These are phyloP conservation scores for Melanogaster broomeanus DNA, from an alignment of 768 basidiomycete genomes.

Conservation along the genomic window DNA sequence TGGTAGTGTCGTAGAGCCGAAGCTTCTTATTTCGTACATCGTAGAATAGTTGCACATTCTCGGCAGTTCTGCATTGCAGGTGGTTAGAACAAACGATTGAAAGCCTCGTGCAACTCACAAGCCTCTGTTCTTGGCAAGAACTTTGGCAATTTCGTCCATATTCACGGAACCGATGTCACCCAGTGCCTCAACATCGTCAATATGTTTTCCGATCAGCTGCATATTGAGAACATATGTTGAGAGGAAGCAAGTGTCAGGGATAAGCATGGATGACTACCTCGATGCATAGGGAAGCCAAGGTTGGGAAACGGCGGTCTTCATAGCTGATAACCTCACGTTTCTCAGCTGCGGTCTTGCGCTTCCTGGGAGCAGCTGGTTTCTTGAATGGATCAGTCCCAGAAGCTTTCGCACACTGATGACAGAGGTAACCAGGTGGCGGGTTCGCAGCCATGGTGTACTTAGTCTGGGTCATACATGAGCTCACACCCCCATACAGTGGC, in stretches of 20 bases:
- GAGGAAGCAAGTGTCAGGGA: not conserved
- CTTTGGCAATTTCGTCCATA: conserved; percentile 80
- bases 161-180: conserved; percentile 88
- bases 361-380: conserved; percentile 61
- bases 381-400: conserved; percentile 86
- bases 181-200: conserved; percentile 85
- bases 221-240: not conserved
- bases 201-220: conserved; percentile 81
- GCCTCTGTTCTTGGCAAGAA: conserved; percentile 77
- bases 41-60: conserved; percentile 87
- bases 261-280: conserved; percentile 43
- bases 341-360: conserved; percentile 63
- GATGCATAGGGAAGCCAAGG: conserved; percentile 80
- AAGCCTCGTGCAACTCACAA: conserved; percentile 54
- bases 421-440: conserved; percentile 76
- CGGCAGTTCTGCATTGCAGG: conserved; percentile 53
- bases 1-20: conserved; percentile 85
- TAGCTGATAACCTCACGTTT: conserved; percentile 68
- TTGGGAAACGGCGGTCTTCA: conserved; percentile 69
- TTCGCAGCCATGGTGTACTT: conserved; percentile 81
- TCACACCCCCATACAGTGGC: not conserved
- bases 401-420: conserved; percentile 79
- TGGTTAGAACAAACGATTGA: conserved; percentile 1
- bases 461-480: conserved; percentile 50
- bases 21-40: conserved; percentile 65